These are phyloP conservation scores for Calonectria pseudoreteaudii DNA, from an alignment of 2,329 filamentous ascomycete species.

Conservation along the genomic window DNA sequence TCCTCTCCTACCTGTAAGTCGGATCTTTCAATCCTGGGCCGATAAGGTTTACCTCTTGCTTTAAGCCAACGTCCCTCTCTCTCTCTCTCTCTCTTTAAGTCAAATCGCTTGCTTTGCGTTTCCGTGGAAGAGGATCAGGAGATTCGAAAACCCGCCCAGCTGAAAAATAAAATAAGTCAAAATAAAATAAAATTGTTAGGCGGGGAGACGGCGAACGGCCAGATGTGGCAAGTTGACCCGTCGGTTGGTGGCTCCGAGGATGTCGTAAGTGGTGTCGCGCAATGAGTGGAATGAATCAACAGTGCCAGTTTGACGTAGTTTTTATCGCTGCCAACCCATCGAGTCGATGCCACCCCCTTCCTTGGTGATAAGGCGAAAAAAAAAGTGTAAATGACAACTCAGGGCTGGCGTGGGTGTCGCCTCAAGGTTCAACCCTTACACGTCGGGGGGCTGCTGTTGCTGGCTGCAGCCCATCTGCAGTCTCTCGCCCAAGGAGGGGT, in stretches of 20 bases:
- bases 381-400: conserved; percentile 4
- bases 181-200: background rate
- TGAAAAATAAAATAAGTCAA: no score
- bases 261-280: background rate
- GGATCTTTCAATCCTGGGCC: background rate
- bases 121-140: background rate
- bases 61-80: background rate
- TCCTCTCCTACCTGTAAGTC: conserved; percentile 1
- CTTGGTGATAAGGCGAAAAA: conserved; percentile 6
- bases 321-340: conserved; percentile 1
- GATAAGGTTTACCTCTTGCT: background rate
- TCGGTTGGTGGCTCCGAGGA: background rate
- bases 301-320: background rate
- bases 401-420: background rate
- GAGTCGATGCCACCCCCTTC: background rate
- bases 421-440: conserved; percentile 8
- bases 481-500: background rate
- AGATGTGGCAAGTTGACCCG: conserved; percentile 4
- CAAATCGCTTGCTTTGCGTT: background rate
- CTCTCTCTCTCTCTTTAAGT: background rate
- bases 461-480: conserved; percentile 10
- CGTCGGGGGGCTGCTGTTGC: conserved; percentile 1
- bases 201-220: background rate
- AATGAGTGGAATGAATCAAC: background rate
- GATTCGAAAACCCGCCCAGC: background rate